Evolutionary conservation across 75 land plant species (phyloP), one percentile per base, ranked within the genome.

Genomic region (Pinus albicaulis): DNA sequence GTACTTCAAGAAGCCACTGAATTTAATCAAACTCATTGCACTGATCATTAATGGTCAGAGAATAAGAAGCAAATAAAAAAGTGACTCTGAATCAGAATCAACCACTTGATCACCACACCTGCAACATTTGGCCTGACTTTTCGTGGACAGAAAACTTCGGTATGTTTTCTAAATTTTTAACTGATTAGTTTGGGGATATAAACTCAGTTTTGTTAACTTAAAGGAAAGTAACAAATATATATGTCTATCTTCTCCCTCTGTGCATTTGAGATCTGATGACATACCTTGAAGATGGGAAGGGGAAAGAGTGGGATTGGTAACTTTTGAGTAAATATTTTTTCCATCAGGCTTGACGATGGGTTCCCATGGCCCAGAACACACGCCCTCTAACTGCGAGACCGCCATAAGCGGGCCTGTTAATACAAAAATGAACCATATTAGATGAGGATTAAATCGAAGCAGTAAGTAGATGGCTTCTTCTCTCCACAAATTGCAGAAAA

Each of bases 291-390:
- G 89, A 80, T 86, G 87, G 56, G 83, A 72, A 53, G 91, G 86
- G 38, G 93, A 75, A 15, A 91, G 88, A 13, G 93, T 91, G 23
- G 93, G 93, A 61, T 90, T 76, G n/a, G 82, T 84, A 48, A 88
- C 92, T 80, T 90, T 90, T 80, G 74, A 76, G 38, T 90, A 90
- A 60, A 84, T 34, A 56, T 71, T 28, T 14, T 72, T 57, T 48
- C 53, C 53, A 48, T 48, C 11, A 48, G 53, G 10, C 53, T 48
- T 48, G 12, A 48, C 11, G 53, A 48, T 11, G 11, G 53, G 53
- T 36, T 64, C 68, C 68, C 68, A 64, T 12, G 17, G 38, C 68
- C 7, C 41, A 17, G 38, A 6, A 64, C 68, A 64, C 20, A 64
- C 17, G 66, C 36, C 66, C 36, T 63, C 36, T 26, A 31, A 63